Conservation (phyloP, 2,329 filamentous ascomycete species). For the Botrytis porri region DNA sequence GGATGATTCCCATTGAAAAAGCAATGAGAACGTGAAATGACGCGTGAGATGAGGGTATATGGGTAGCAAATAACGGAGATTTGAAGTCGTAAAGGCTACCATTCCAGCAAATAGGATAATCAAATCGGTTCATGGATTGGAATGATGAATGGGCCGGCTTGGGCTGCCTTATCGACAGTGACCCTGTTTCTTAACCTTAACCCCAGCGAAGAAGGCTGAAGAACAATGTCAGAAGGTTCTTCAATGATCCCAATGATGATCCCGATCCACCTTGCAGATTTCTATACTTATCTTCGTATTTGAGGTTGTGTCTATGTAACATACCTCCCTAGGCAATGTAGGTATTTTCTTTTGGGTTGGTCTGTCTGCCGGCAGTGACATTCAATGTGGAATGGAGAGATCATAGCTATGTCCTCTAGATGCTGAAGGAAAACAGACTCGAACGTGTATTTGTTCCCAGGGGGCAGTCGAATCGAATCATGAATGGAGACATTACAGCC, state of each 20-base stretch:
- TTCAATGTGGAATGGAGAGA: not conserved
- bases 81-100: not conserved
- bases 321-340: not conserved
- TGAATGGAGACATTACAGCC: not conserved
- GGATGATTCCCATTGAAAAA: not conserved
- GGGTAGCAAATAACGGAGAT: not conserved
- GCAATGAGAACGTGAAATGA: constrained; percentile 8
- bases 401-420: not conserved
- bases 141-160: not conserved
- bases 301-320: not conserved
- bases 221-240: constrained; percentile 15
- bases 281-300: constrained; percentile 5
- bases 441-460: not conserved
- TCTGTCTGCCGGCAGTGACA: not conserved
- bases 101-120: not conserved
- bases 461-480: not conserved
- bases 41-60: not conserved
- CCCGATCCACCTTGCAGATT: constrained; percentile 10
- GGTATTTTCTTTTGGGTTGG: not conserved
- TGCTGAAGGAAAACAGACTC: not conserved
- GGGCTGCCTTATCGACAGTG: constrained; percentile 4
- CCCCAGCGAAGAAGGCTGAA: constrained; percentile 18
- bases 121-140: not conserved
- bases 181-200: constrained; percentile 8
- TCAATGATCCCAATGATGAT: constrained; percentile 25